Conservation (phyloP, 495 filamentous ascomycete species). For the Tuber borchii region DNA sequence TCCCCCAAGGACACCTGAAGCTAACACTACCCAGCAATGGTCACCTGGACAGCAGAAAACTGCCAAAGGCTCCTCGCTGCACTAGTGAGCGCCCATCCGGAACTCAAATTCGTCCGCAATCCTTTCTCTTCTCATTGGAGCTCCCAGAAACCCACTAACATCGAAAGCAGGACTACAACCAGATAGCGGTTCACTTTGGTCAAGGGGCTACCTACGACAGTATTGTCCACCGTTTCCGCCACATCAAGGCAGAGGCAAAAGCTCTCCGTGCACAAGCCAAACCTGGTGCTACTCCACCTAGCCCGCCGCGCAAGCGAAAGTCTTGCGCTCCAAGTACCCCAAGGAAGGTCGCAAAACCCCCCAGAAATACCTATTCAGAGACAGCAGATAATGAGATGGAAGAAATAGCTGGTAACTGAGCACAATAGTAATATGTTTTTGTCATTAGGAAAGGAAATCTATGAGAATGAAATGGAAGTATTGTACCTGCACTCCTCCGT, state of each 20-base stretch:
- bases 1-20: constrained; percentile 14
- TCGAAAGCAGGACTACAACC: constrained; percentile 24
- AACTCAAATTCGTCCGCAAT: constrained; percentile 33
- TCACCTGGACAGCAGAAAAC: constrained; percentile 34
- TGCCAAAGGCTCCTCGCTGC: constrained; percentile 37
- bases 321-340: constrained; percentile 19
- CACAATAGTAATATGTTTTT: not conserved
- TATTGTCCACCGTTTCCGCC: constrained; percentile 31
- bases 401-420: not conserved
- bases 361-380: not conserved
- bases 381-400: not conserved
- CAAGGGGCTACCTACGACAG: constrained; percentile 39
- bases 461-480: not conserved
- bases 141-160: not conserved
- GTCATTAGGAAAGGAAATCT: not conserved
- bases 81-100: constrained; percentile 36
- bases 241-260: constrained; percentile 31
- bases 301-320: constrained; percentile 26
- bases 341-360: constrained; percentile 11
- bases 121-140: not conserved
- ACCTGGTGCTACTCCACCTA: constrained; percentile 27
- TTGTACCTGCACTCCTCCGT: not conserved
- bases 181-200: constrained; percentile 36
- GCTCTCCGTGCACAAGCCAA: constrained; percentile 18
- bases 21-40: constrained; percentile 1